phyloP scores from a whole-genome alignment of 129 eudicot species.

The Kitagawia praeruptora region DNA sequence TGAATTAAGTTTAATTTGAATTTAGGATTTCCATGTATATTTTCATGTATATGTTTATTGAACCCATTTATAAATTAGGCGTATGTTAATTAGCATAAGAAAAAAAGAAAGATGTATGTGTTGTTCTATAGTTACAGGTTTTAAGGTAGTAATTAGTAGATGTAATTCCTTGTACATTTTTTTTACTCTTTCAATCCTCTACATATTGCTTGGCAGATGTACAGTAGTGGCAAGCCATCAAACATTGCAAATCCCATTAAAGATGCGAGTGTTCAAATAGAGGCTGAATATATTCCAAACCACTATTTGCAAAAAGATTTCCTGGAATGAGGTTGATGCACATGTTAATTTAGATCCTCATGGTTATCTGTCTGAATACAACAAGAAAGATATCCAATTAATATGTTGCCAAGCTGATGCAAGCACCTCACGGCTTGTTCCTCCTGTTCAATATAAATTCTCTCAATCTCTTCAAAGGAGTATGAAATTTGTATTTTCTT shows the following conservation, averaged over 20 bases:
- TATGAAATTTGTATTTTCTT: constrained; percentile 33
- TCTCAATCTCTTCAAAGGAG: constrained; percentile 22
- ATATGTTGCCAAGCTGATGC: constrained; percentile 57
- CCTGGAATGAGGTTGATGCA: constrained; percentile 27
- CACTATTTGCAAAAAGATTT: constrained; percentile 38
- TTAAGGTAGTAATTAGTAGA: neutral
- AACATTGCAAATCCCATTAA: constrained; percentile 52
- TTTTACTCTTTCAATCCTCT: neutral
- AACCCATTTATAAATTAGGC: neutral
- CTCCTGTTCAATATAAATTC: constrained; percentile 29
- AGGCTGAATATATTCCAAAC: constrained; percentile 37
- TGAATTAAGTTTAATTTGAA: too few species aligned
- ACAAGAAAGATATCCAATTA: constrained; percentile 37
- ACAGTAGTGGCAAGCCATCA: constrained; percentile 55
- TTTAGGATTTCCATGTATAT: too few species aligned
- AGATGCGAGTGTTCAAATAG: constrained; percentile 45
- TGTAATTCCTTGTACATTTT: neutral
- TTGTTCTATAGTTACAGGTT: neutral
- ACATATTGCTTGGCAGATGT: constrained; percentile 30
- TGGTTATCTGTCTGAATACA: constrained; percentile 36
- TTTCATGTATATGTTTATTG: too few species aligned
- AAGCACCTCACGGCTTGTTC: constrained; percentile 44
- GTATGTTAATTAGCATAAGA: neutral
- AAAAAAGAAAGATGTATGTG: neutral
- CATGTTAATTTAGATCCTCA: constrained; percentile 34